Base-by-base conservation (phyloP, 2,329 filamentous ascomycete genomes). In the Parascedosporium putredinis region DNA sequence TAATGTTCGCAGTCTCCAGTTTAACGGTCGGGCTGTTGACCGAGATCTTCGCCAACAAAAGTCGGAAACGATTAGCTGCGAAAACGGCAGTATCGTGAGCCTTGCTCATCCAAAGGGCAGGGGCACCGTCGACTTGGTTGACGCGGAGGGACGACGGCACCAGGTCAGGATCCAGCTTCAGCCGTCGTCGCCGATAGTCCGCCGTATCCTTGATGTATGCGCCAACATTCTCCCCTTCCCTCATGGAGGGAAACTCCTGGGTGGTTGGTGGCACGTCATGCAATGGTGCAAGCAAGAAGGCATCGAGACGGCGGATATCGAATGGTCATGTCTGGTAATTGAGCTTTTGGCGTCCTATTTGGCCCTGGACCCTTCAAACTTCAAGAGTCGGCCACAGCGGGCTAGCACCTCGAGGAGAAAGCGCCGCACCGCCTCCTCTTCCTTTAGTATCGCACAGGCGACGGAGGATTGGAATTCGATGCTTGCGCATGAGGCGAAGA, bases 201-300 rank as follows among this genome's bases (percentile, higher is more conserved):
- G 69, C 24, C 79, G 72, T 49, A 67, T 82, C 7, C 66, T 90
- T 7, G 70, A 77, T 27, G 67, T 79, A 14, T 84, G 83, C 59
- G 76, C 76, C 51, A 81, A 83, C 54, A 74, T 85, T 29, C 62
- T 89, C 24, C 78, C 79, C 5, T 69, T 78, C 18, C 69, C 73
- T 1, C 71, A 76, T 36, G 78, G 67, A 53, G 83, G 70, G 67
- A 85, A 71, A 23, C 66, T 88, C 8, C 67, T 86, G 51, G 74
- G 81, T 8, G 79, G 76, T 2, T 90, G 86, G 84, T 86, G 85
- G 76, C 82, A 87, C 59, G 73, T 79, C 18, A 76, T 85, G 65
- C 78, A 80, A 53, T 91, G 86, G 86, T 68, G 87, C 36, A 67
- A 68, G 25, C 59, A 65, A 9, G 72, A 74, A 50, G 68, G 72